A percentile compares a stretch with the other conserved stretches of the same genome.
phyloP scores from a whole-genome alignment of 1,139 yeast species.

The Hansenula lynferdii region DNA sequence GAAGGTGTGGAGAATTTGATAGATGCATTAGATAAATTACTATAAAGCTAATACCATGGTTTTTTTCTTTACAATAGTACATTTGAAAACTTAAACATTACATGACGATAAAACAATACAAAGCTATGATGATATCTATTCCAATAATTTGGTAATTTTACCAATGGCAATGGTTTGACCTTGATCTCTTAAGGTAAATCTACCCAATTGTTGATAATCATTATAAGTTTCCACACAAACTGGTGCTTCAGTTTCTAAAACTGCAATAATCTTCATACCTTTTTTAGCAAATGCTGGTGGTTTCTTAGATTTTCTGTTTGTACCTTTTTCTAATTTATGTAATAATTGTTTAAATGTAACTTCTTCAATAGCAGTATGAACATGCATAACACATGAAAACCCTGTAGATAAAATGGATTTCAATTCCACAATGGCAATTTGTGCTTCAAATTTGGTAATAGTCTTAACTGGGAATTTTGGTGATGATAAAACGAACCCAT shows the following conservation, averaged over 20 bases:
- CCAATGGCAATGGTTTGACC: slow-evolving; percentile 98
- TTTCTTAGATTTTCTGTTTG: slow-evolving; percentile 92
- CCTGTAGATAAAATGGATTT: slow-evolving; percentile 93
- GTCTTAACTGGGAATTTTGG: slow-evolving; percentile 85
- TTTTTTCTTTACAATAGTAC: not conserved
- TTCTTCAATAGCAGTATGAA: slow-evolving; percentile 98
- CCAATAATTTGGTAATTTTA: slow-evolving; percentile 75
- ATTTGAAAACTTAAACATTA: not conserved
- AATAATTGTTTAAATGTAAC: slow-evolving; percentile 76
- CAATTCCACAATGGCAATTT: slow-evolving; percentile 93
- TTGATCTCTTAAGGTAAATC: slow-evolving; percentile 97
- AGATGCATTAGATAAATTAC: slow-evolving; percentile 30
- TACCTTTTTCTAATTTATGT: slow-evolving; percentile 94
- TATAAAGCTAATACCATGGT: not conserved
- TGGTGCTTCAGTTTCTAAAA: slow-evolving; percentile 77
- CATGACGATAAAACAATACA: not conserved
- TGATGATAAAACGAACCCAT: slow-evolving; percentile 89
- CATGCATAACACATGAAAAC: slow-evolving; percentile 96
- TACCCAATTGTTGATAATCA: slow-evolving; percentile 93
- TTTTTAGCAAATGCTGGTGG: slow-evolving; percentile 98
- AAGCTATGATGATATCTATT: slow-evolving; percentile 18
- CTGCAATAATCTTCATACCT: slow-evolving; percentile 98
- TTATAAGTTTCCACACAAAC: slow-evolving; percentile 91
- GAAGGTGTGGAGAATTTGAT: slow-evolving; percentile 63
- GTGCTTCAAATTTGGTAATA: slow-evolving; percentile 89